phyloP scores from a whole-genome alignment of 495 filamentous ascomycete species.

The Aspergillus diversus region DNA sequence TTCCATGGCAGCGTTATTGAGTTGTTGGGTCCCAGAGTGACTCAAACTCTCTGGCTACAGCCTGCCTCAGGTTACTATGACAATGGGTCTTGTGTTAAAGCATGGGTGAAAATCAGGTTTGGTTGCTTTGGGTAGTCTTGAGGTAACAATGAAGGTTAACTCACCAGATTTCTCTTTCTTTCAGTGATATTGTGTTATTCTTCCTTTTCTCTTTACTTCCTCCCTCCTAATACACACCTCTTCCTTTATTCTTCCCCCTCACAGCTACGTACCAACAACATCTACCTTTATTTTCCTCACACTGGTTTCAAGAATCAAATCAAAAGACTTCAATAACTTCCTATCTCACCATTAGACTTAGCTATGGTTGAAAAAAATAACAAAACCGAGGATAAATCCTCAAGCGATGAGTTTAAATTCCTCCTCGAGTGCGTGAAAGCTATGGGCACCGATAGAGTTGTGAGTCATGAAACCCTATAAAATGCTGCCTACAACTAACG shows the following conservation, averaged over 20 bases:
- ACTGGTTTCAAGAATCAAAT: background rate
- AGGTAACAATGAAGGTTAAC: background rate
- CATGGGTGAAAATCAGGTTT: background rate
- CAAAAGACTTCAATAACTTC: background rate
- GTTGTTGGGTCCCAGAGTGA: too few relatives aligned
- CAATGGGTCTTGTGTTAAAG: background rate
- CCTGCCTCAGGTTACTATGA: background rate
- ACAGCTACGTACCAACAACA: background rate
- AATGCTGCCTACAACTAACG: background rate
- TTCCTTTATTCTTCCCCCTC: background rate
- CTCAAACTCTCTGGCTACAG: too few relatives aligned
- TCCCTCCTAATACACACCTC: background rate
- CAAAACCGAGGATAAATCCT: constrained; percentile 10
- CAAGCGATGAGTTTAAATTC: constrained; percentile 20
- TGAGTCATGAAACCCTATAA: background rate
- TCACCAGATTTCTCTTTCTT: background rate
- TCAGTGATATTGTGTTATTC: background rate
- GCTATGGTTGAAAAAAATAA: background rate
- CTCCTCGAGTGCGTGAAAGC: constrained; percentile 24
- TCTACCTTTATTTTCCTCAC: background rate
- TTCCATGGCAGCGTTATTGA: too few relatives aligned
- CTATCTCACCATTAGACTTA: background rate
- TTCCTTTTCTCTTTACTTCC: background rate
- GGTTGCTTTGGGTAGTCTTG: background rate
- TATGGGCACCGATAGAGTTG: constrained; percentile 20